These are phyloP conservation scores for Mortierella polycephala DNA, from an alignment of 371 early-diverging fungal genomes.

Conservation along the genomic window DNA sequence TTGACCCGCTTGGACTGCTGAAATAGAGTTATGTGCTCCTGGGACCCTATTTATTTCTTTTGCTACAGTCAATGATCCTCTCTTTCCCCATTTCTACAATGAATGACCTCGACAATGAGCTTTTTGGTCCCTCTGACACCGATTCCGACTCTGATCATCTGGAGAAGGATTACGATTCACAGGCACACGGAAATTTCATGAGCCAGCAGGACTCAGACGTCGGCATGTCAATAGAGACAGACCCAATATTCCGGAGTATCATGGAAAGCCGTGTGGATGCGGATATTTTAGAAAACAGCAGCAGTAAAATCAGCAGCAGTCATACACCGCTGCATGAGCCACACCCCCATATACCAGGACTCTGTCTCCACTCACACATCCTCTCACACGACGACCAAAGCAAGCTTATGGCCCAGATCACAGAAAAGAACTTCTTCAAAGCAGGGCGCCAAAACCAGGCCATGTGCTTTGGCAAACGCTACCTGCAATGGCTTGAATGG, in stretches of 20 bases:
- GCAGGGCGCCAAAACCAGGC: slow-evolving; percentile 48
- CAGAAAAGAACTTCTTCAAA: slow-evolving; percentile 41
- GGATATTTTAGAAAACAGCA: not conserved
- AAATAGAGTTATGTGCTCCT: no score
- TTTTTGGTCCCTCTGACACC: slow-evolving; percentile 36
- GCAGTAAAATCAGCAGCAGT: not conserved
- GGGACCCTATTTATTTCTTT: no score
- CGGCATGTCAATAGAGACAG: not conserved
- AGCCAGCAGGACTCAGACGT: not conserved
- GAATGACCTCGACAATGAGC: slow-evolving; percentile 32
- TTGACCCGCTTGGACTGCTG: not conserved
- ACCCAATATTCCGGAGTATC: slow-evolving; percentile 43
- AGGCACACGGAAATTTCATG: not conserved
- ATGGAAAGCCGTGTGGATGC: slow-evolving; percentile 20
- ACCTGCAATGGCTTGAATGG: slow-evolving; percentile 39
- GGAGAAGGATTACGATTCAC: not conserved
- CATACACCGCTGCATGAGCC: slow-evolving; percentile 16
- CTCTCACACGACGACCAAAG: slow-evolving; percentile 45
- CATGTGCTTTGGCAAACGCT: slow-evolving; percentile 49
- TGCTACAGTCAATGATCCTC: not conserved
- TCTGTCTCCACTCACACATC: slow-evolving; percentile 32
- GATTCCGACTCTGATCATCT: slow-evolving; percentile 22
- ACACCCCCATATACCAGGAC: slow-evolving; percentile 25
- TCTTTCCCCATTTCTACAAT: slow-evolving; percentile 4
- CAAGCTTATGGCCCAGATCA: slow-evolving; percentile 33